Evolutionary conservation across 1,139 yeast species (phyloP), one percentile per base, ranked within the genome.

Genomic region (Candida sanyaensis): DNA sequence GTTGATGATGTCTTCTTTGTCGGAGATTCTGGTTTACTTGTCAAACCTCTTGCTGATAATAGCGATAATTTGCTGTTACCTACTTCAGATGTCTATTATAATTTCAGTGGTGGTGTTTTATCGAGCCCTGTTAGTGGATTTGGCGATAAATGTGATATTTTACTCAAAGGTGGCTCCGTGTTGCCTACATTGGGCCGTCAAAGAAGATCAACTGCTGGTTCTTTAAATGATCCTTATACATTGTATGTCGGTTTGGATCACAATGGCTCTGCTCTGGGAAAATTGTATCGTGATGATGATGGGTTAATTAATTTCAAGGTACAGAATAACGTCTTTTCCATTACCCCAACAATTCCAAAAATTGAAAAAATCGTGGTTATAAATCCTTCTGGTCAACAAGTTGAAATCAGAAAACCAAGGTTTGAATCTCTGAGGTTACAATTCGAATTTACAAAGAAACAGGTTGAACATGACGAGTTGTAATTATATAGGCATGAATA

Each of bases 1-100:
- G 21, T 17, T 44, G 97, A 93, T 52, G 95, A 93, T 67, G 86
- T 91, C 63, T 93, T 92, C 65, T 88, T 81, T 60, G 56, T 93
- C 29, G 96, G 96, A 13, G 68, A 75, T 48, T 73, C 85, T 10
- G 96, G 95, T 0, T 63, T 93, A 24, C 63, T 93, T 52, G 91
- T 88, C 1, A 88, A 87, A 60, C 99, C 99, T 4, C 83, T 93
- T 1, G 83, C 88, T 3, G 79, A 77, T 3, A 83, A 83, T 55
- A 28, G 39, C 12, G 99, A 92, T 64, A 96, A 89, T 48, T 73
- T 75, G 21, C 80, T 78, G 58, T 77, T 93, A 0, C 89, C 78
- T 58, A 77, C 71, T 26, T 84, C 86, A 62, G 59, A 68, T 48
- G 51, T 68, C 0, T 86, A 84, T 2, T 78, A 77, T 12, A 37